Evolutionary conservation across 208 protist genomes (phyloP).

Genomic region (Crithidia thermophila): DNA sequence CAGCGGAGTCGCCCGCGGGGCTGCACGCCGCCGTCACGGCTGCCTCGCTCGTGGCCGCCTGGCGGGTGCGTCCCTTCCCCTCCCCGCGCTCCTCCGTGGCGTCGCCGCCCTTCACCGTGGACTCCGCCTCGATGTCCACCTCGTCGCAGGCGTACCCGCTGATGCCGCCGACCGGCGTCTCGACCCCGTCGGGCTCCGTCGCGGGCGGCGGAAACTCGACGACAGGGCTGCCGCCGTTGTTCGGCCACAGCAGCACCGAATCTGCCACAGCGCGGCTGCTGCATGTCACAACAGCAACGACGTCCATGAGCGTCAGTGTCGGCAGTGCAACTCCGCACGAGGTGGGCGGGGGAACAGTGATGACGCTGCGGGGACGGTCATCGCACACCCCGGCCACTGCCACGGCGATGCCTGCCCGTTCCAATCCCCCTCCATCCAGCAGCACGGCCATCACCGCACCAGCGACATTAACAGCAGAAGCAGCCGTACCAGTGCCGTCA

Average conservation of each 20-base stretch:
- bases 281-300: too few species aligned
- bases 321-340: too few species aligned
- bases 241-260: background rate
- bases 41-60: background rate
- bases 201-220: background rate
- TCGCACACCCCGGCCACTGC: too few species aligned
- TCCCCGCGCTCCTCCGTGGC: slow-evolving; percentile 7
- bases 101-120: slow-evolving; percentile 1
- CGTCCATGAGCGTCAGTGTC: too few species aligned
- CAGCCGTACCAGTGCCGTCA: too few species aligned
- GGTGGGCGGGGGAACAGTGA: too few species aligned
- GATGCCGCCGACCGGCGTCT: background rate
- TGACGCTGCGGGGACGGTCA: too few species aligned
- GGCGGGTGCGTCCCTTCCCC: background rate
- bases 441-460: too few species aligned
- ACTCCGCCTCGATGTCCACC: slow-evolving; percentile 13
- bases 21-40: slow-evolving; percentile 2
- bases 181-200: background rate
- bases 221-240: background rate
- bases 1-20: slow-evolving; percentile 1
- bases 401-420: too few species aligned
- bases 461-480: too few species aligned
- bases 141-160: slow-evolving; percentile 2
- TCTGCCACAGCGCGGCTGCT: background rate
- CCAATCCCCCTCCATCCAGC: too few species aligned